Base-by-base conservation (phyloP, 1,284 basidiomycete genomes). In the Entoloma clypeatum region DNA sequence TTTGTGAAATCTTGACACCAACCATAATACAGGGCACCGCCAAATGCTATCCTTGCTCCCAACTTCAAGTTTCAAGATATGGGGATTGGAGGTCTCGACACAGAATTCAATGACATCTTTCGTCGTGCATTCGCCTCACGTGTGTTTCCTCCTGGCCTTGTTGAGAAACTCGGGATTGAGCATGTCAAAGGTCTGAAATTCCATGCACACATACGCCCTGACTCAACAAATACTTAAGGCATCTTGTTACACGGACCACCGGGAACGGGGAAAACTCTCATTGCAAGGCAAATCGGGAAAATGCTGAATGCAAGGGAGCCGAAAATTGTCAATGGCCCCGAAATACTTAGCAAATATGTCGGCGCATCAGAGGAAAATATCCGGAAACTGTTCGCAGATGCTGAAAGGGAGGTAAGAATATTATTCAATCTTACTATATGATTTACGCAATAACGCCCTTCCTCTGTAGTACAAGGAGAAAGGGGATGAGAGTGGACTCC, bases 51-150 rank as follows among this genome's bases (percentile, higher is more conserved):
- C 55, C 75, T 99, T 7, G 86, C 93, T 1, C 92, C 96, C 2
- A 98, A 98, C 69, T 99, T 99, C 80, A 98, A 96, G 65, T 99
- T 99, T 53, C 91, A 97, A 61, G 96, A 99, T 63, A 99, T 99
- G 95, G 96, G 96, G 18, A 98, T 99, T 57, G 96, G 96, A 60
- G 96, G 96, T 60, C 74, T 99, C 28, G 96, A 99, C 63, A 74
- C 79, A 6, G 96, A 99, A 61, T 99, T 99, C 60, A 82, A 82
- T 43, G 85, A 92, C 43, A 99, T 99, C 61, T 99, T 99, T 73
- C 90, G 96, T 62, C 88, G 96, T 60, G 96, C 96, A 0, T 99
- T 99, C 61, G 95, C 96, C 0, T 93, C 89, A 44, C 92, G 96
- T 44, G 94, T 99, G 32, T 99, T 99, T 67, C 96, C 96, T 17